These are phyloP conservation scores for Epichloe bromicola DNA, from an alignment of 2,329 filamentous ascomycete genomes.

Conservation along the genomic window DNA sequence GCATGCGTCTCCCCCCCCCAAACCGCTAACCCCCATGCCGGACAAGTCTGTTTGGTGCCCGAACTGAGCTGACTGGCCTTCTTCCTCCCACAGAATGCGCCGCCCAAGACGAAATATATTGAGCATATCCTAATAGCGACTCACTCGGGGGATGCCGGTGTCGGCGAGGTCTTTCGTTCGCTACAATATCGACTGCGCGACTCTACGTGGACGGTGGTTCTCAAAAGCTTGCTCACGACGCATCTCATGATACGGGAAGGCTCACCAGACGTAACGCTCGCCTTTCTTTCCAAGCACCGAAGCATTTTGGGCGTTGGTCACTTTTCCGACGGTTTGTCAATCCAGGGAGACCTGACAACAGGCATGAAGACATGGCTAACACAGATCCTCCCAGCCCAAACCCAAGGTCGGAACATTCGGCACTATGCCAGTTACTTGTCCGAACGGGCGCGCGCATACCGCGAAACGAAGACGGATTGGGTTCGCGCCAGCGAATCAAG, in stretches of 20 bases:
- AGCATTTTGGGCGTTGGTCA: conserved; percentile 76
- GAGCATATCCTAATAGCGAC: conserved; percentile 95
- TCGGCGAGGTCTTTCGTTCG: conserved; percentile 89
- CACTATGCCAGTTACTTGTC: conserved; percentile 81
- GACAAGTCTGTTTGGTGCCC: neutral
- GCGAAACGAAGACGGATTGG: conserved; percentile 79
- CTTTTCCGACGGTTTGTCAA: conserved; percentile 72
- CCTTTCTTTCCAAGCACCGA: conserved; percentile 70
- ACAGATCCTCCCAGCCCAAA: conserved; percentile 53
- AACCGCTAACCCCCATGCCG: neutral
- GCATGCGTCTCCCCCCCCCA: neutral
- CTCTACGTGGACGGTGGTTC: conserved; percentile 98
- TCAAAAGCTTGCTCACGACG: conserved; percentile 91
- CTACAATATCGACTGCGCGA: conserved; percentile 81
- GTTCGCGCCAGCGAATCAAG: conserved; percentile 71
- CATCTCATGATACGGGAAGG: conserved; percentile 98
- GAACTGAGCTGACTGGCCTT: neutral
- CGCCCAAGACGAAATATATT: conserved; percentile 98
- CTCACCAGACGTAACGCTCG: conserved; percentile 73
- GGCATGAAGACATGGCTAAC: neutral
- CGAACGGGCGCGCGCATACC: conserved; percentile 69
- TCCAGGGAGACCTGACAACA: neutral
- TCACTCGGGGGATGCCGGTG: conserved; percentile 84
- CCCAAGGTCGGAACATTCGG: conserved; percentile 87
- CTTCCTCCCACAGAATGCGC: conserved; percentile 56